Base-by-base conservation (phyloP, 768 basidiomycete genomes). In the Cystofilobasidium macerans region DNA sequence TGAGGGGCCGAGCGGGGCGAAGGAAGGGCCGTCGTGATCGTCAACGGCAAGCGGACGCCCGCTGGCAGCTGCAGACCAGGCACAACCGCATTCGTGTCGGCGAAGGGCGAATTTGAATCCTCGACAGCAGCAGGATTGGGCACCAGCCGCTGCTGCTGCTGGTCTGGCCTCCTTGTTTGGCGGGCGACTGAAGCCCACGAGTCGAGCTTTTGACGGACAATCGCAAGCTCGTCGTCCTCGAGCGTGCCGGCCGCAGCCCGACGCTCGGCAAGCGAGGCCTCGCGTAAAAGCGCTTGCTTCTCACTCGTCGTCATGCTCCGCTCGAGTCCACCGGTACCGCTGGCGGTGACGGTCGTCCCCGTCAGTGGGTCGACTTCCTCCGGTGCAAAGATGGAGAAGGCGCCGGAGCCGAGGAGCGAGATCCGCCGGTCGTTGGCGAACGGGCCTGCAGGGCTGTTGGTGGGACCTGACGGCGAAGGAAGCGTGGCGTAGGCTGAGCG, bases 191-290 rank as follows among this genome's bases (percentile, higher is more conserved):
- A 6, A 2, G 26, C 28, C 51, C 51, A 54, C 9, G 14, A 16
- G 51, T 54, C 51, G 28, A 54, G 51, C 51, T 54, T 54, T 26
- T 30, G 51, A 5, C 51, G 26, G 51, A 54, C 51, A 16, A 54
- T 12, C 18, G 51, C 51, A 14, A 54, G 51, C 51, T 54, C 51
- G 30, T 54, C 51, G 30, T 54, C 51, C 2, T 28, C 51, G 28
- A 32, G 2, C 45, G 20, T n/a, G 30, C 28, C 51, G 9, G 3
- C 28, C 12, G 51, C 51, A 5, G 51, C 51, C 5, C 51, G 51
- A 2, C 51, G 51, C 30, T 54, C 51, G 51, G n/a, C 51, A 7
- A 3, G 11, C 51, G 26, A 30, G 1, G 51, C 51, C 51, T 54
- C 51, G 26, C 51, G 26, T 30, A 54, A 20, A 26, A 54, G 51